phyloP scores from a whole-genome alignment of 352 stramenopile species.

The Globisporangium rhizosaccharum region DNA sequence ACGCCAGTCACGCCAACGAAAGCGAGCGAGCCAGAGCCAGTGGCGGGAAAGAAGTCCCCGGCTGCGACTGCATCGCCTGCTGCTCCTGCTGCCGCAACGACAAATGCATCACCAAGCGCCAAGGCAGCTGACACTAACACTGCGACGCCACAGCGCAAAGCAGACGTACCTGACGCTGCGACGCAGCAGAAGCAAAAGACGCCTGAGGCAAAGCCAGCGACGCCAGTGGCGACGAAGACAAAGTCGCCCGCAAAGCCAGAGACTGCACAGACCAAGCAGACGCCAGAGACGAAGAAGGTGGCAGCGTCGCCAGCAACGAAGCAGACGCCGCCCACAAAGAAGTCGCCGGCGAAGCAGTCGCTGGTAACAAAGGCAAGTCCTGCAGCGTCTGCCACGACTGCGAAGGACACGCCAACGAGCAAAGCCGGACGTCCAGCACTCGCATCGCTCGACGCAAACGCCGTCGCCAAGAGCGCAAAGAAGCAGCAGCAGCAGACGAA shows the following conservation, averaged over 20 bases:
- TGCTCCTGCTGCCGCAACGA: background rate
- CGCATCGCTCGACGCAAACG: conserved; percentile 13
- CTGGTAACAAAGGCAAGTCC: background rate
- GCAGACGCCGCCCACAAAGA: conserved; percentile 3
- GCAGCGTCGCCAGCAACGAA: conserved; percentile 1
- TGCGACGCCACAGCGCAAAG: conserved; percentile 4
- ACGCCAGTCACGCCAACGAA: conserved; percentile 7
- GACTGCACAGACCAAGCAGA: conserved; percentile 8
- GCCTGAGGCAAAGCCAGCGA: conserved; percentile 1
- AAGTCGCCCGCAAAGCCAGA: background rate
- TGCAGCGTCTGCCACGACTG: background rate
- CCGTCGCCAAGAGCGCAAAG: conserved; percentile 8
- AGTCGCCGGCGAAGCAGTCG: conserved; percentile 8
- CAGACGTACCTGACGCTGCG: conserved; percentile 2
- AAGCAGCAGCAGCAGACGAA: conserved; percentile 5
- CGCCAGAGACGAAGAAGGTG: conserved; percentile 9
- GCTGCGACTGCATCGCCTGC: too few relatives aligned
- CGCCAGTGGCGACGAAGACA: conserved; percentile 5
- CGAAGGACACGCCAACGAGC: conserved; percentile 9
- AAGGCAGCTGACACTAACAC: conserved; percentile 7
- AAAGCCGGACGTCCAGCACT: conserved; percentile 16
- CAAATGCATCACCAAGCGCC: conserved; percentile 6
- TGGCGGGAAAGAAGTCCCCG: background rate
- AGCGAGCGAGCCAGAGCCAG: conserved; percentile 1
- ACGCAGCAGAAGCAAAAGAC: conserved; percentile 9